phyloP scores from a whole-genome alignment of 768 basidiomycete genomes.

The Infundibulicybe gibba region DNA sequence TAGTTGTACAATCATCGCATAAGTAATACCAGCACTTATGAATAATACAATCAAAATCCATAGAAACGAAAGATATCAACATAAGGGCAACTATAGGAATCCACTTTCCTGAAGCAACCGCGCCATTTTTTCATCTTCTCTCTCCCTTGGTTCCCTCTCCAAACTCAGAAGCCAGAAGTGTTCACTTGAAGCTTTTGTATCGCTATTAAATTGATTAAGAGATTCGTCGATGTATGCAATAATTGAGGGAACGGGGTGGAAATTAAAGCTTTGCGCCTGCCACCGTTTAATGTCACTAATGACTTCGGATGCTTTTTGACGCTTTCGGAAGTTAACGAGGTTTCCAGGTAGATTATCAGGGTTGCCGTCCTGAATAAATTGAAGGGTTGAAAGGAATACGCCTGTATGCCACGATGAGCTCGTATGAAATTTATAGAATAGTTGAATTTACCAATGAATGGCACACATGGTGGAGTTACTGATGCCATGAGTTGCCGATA shows the following conservation, averaged over 20 bases:
- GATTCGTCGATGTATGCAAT: conserved; percentile 77
- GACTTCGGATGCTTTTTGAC: conserved; percentile 93
- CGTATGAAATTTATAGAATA: not conserved
- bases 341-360: conserved; percentile 76
- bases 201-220: conserved; percentile 59
- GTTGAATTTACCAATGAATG: conserved; percentile 78
- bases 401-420: conserved; percentile 41
- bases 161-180: conserved; percentile 84
- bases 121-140: conserved; percentile 97
- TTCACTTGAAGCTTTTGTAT: conserved; percentile 67
- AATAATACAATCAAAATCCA: conserved; percentile 10
- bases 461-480: conserved; percentile 91
- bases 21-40: conserved; percentile 16
- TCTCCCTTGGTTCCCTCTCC: conserved; percentile 88
- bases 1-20: conserved; percentile 15
- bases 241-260: conserved; percentile 62
- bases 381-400: conserved; percentile 91
- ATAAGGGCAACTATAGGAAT: conserved; percentile 54
- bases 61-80: not conserved
- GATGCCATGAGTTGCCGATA: conserved; percentile 82
- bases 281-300: conserved; percentile 96
- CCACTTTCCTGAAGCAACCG: conserved; percentile 84
- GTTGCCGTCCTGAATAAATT: conserved; percentile 98
- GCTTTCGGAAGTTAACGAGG: conserved; percentile 94
- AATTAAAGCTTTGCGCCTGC: conserved; percentile 89